These are phyloP conservation scores for Inga laurina DNA, from an alignment of 306 rosid species.

Conservation along the genomic window DNA sequence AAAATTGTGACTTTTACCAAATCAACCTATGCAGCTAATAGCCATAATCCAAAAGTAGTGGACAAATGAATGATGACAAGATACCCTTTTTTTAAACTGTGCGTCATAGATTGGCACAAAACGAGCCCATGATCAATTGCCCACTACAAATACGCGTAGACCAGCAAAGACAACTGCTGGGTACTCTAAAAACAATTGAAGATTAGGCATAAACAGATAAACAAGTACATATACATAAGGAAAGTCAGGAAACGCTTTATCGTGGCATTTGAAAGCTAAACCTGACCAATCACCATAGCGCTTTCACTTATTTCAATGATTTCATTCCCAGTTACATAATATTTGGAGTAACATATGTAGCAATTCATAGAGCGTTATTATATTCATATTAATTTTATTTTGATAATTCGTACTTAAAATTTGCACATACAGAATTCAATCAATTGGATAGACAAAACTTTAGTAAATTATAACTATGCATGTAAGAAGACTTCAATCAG, in stretches of 20 bases:
- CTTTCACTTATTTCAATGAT: background rate
- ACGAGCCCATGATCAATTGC: background rate
- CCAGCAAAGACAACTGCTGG: background rate
- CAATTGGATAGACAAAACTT: background rate
- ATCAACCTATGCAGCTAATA: background rate
- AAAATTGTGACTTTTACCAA: background rate
- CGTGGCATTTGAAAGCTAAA: background rate
- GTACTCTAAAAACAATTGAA: background rate
- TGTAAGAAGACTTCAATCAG: background rate
- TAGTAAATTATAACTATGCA: background rate
- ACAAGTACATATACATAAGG: background rate
- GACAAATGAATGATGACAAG: background rate
- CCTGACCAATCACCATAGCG: background rate
- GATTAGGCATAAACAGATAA: background rate
- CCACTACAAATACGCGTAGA: background rate
- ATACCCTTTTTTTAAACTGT: too few relatives aligned
- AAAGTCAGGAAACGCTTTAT: background rate
- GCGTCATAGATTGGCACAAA: background rate
- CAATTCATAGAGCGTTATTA: background rate
- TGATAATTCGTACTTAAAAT: background rate
- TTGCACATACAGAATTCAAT: too few relatives aligned
- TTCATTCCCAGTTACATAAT: background rate
- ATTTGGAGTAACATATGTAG: background rate
- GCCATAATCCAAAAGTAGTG: too few relatives aligned
- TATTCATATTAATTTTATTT: background rate